Evolutionary conservation across 495 filamentous ascomycete species (phyloP).

Genomic region (Aspergillus hancockii): DNA sequence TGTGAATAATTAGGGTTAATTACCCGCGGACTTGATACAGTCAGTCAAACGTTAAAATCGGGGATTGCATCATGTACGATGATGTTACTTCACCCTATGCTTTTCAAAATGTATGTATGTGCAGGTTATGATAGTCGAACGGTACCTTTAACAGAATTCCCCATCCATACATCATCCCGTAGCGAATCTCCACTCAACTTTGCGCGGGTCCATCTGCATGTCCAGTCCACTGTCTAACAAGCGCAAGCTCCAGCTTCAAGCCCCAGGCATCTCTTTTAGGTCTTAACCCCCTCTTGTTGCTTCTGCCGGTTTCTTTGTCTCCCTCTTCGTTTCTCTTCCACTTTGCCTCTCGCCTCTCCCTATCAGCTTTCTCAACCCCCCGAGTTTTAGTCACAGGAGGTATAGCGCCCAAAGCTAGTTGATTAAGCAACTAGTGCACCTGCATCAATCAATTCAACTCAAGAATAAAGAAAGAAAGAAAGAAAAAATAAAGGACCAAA

Average conservation of each 20-base stretch:
- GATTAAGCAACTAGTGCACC: background rate
- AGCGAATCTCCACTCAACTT: background rate
- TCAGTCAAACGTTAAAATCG: background rate
- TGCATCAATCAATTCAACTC: background rate
- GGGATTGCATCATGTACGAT: background rate
- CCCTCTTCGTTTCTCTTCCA: background rate
- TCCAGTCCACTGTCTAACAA: too few species aligned
- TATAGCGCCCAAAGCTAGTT: background rate
- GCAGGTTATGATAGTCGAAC: background rate
- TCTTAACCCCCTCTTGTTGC: background rate
- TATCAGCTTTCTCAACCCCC: background rate
- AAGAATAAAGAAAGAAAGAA: background rate
- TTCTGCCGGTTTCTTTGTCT: background rate
- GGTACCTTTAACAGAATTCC: background rate
- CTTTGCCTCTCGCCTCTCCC: too few species aligned
- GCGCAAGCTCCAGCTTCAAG: background rate
- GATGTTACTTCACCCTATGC: background rate
- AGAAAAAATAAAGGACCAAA: background rate
- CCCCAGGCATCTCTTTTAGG: background rate
- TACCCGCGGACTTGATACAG: constrained; percentile 2
- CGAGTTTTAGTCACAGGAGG: background rate
- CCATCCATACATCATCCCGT: background rate
- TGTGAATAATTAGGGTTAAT: background rate
- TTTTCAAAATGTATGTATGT: background rate
- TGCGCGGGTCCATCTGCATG: background rate